Evolutionary conservation across 306 rosid genomes (phyloP), one percentile per base, ranked within the genome.

Genomic region (Cucurbita ficifolia): DNA sequence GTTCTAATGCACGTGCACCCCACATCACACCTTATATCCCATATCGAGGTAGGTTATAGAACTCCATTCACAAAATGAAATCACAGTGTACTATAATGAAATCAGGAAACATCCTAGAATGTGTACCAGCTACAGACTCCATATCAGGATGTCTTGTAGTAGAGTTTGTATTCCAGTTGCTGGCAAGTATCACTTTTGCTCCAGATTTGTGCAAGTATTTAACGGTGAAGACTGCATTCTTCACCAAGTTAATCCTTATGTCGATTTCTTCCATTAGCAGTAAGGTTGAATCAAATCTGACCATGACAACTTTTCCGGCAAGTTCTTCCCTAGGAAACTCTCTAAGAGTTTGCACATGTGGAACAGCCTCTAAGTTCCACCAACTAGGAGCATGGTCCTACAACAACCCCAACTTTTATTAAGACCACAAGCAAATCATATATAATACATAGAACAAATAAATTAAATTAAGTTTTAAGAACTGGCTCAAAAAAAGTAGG

Each of bases 281-380:
- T 69, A 83, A 46, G 77, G 82, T 83, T 76, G 97, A 86, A 80
- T 94, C 97, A 81, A 90, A 90, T 77, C 97, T 86, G 77, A 94
- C 92, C 86, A 90, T 73, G 72, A 82, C 88, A 77, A 85, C 89
- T 82, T 94, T 94, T 78, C 78, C 80, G 18, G n/a, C 78, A 53
- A 94, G 96, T 83, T 87, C 90, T 82, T 76, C 83, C 83, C 76
- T 77, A 35, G 95, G 89, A 79, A 91, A 90, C 12, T 87, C 82
- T 79, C 86, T 74, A 19, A 94, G 96, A 81, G 97, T 83, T 75
- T 82, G 99, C 75, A 90, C 69, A 79, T 81, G 84, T 10, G 96
- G 97, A 65, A 90, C 67, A 69, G 48, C 81, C 71, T 85, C 87
- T 78, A 82, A 78, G 72, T 82, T 84, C 76, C 74, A 85, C 60